phyloP scores from a whole-genome alignment of 1,284 basidiomycete species.

The Sanghuangporus baumii region DNA sequence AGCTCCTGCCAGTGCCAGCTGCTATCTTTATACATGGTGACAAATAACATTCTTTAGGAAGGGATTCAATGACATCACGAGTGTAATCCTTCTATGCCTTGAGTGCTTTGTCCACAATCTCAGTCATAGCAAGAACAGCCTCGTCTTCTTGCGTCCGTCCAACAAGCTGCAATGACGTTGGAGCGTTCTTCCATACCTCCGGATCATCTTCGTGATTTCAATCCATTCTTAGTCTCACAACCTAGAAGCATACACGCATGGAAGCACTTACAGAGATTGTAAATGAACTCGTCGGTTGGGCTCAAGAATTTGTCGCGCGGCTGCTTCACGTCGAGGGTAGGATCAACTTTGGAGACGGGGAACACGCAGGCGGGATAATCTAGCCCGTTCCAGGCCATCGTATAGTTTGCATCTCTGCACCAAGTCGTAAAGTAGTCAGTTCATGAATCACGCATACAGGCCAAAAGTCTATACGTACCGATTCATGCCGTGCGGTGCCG shows the following conservation, averaged over 20 bases:
- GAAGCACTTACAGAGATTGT: conserved; percentile 48
- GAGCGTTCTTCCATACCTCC: conserved; percentile 49
- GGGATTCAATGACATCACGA: too few species aligned
- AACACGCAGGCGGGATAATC: conserved; percentile 66
- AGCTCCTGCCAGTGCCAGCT: too few species aligned
- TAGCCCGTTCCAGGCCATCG: conserved; percentile 59
- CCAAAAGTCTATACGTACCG: conserved; percentile 27
- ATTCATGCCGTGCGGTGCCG: conserved; percentile 49
- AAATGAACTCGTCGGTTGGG: conserved; percentile 40
- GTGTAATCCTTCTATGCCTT: conserved; percentile 20
- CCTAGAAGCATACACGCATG: background rate
- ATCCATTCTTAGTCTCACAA: background rate
- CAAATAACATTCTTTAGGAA: too few species aligned
- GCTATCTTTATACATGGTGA: too few species aligned
- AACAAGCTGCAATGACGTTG: conserved; percentile 66
- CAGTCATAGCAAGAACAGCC: conserved; percentile 57
- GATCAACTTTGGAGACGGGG: conserved; percentile 60
- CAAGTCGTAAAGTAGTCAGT: conserved; percentile 17
- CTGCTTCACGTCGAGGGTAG: conserved; percentile 38
- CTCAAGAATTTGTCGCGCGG: conserved; percentile 40
- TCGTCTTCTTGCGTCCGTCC: conserved; percentile 72
- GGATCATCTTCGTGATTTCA: conserved; percentile 46
- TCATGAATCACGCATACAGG: background rate
- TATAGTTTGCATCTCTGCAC: conserved; percentile 46
- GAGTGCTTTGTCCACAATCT: conserved; percentile 48